These are phyloP conservation scores for Xanthoparmelia taractica DNA, from an alignment of 495 filamentous ascomycete species.

Conservation along the genomic window DNA sequence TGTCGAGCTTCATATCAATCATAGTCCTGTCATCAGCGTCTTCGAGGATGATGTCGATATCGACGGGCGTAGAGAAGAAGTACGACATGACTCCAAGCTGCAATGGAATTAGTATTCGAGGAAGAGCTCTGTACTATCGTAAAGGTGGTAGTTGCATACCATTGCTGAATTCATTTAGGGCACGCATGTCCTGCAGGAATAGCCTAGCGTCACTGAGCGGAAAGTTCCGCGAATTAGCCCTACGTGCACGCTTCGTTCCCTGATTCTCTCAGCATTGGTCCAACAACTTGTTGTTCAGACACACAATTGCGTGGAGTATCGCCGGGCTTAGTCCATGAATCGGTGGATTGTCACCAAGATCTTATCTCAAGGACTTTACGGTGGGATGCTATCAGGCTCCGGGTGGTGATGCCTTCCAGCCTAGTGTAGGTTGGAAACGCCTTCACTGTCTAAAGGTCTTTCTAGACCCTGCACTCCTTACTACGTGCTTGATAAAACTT, in stretches of 20 bases:
- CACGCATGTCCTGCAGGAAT: not conserved
- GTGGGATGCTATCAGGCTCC: not conserved
- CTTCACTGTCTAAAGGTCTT: not conserved
- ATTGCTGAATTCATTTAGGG: not conserved
- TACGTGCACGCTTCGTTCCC: too few species aligned
- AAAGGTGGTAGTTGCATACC: not conserved
- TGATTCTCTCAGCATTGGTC: not conserved
- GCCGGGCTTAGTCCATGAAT: not conserved
- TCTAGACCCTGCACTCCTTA: not conserved
- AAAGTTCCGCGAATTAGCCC: not conserved
- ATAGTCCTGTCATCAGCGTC: slow-evolving; percentile 88
- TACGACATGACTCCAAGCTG: slow-evolving; percentile 65
- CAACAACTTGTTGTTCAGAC: not conserved
- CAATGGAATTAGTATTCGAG: not conserved
- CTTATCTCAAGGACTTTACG: not conserved
- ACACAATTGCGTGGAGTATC: not conserved
- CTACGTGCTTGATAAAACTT: not conserved
- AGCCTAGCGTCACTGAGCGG: not conserved
- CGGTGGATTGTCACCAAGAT: not conserved
- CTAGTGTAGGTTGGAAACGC: not conserved
- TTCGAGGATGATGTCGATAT: slow-evolving; percentile 97
- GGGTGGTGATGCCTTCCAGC: not conserved
- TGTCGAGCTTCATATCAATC: slow-evolving; percentile 96
- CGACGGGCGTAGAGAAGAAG: slow-evolving; percentile 95
- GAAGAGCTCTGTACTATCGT: not conserved